These are phyloP conservation scores for Nakaseomyces delphensis DNA, from an alignment of 1,139 yeast species.

Conservation along the genomic window DNA sequence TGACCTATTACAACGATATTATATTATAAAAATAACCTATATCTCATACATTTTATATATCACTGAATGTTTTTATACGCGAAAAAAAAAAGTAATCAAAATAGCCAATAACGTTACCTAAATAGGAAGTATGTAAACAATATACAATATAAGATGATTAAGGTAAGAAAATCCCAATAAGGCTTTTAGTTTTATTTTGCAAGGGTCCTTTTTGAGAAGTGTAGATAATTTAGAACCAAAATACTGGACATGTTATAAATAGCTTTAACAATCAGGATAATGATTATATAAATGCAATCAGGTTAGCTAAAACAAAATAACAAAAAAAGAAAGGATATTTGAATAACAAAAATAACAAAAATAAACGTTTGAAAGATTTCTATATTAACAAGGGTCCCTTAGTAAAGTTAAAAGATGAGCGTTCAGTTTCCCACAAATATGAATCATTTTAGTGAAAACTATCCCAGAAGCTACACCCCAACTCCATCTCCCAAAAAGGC, in stretches of 20 bases:
- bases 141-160: constrained; percentile 3
- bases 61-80: too few species aligned
- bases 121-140: neutral
- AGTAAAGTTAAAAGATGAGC: neutral
- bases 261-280: too few species aligned
- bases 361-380: too few species aligned
- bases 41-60: too few species aligned
- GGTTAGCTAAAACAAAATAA: neutral
- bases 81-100: neutral
- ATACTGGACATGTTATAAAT: too few species aligned
- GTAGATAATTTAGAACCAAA: too few species aligned
- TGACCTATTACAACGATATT: too few species aligned
- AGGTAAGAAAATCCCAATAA: constrained; percentile 1
- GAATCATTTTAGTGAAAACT: constrained; percentile 1
- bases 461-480: constrained; percentile 1
- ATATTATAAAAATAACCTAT: too few species aligned
- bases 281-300: too few species aligned
- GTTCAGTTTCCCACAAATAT: neutral
- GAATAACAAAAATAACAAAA: neutral
- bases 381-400: too few species aligned
- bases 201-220: too few species aligned
- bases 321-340: neutral
- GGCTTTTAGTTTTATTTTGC: too few species aligned
- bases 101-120: neutral
- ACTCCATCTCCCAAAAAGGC: constrained; percentile 22